A percentile compares a stretch with the other conserved stretches of the same genome.
Conservation (phyloP, 2,329 filamentous ascomycete genomes). For the Verticillium klebahnii region DNA sequence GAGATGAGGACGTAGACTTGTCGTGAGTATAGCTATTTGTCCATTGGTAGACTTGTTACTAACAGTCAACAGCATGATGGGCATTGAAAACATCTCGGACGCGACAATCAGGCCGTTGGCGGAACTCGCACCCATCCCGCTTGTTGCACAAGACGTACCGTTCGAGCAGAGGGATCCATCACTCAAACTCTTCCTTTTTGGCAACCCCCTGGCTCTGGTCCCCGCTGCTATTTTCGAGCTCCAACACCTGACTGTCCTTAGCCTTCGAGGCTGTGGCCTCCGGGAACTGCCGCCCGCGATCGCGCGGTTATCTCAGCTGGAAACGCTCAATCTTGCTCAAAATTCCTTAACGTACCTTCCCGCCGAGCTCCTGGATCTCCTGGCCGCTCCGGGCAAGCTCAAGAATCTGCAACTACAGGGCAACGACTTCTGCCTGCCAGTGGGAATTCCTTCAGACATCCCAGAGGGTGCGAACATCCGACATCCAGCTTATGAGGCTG, state of each 20-base stretch:
- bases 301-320: slow-evolving; percentile 51
- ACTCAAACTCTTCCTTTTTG: slow-evolving; percentile 57
- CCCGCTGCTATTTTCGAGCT: slow-evolving; percentile 60
- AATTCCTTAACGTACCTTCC: slow-evolving; percentile 60
- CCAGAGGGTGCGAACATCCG: slow-evolving; percentile 8
- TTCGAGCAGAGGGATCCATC: slow-evolving; percentile 56
- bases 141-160: slow-evolving; percentile 50
- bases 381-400: slow-evolving; percentile 41
- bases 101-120: slow-evolving; percentile 52
- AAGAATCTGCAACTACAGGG: slow-evolving; percentile 52
- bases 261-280: slow-evolving; percentile 60
- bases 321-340: slow-evolving; percentile 60
- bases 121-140: slow-evolving; percentile 48
- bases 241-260: slow-evolving; percentile 58
- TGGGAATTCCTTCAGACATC: slow-evolving; percentile 7
- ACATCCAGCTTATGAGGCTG: slow-evolving; percentile 12
- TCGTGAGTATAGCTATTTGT: slow-evolving; percentile 40
- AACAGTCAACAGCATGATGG: slow-evolving; percentile 29
- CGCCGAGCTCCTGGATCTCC: slow-evolving; percentile 55
- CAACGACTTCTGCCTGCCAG: slow-evolving; percentile 54
- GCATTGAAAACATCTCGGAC: slow-evolving; percentile 49
- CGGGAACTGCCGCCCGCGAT: slow-evolving; percentile 57
- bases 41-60: neutral
- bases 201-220: slow-evolving; percentile 51
- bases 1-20: slow-evolving; percentile 56